Conservation (phyloP, 2,329 filamentous ascomycete genomes). For the Pleurostoma richardsiae region DNA sequence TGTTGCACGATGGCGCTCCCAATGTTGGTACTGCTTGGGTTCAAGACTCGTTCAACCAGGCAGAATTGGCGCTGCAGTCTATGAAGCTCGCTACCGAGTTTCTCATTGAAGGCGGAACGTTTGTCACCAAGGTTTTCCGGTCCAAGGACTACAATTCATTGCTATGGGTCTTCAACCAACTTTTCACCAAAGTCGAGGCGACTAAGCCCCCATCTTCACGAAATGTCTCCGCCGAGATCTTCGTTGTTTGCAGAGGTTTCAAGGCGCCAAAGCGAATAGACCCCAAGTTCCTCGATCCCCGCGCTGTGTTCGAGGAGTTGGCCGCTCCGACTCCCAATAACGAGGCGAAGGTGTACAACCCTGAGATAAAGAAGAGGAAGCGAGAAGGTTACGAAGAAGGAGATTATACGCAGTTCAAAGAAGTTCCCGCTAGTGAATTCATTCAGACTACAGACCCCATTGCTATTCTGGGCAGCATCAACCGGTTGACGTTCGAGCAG, state of each 20-base stretch:
- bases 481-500: conserved; percentile 79
- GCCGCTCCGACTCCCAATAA: conserved; percentile 83
- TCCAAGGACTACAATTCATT: conserved; percentile 96
- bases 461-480: conserved; percentile 79
- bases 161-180: conserved; percentile 95
- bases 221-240: conserved; percentile 97
- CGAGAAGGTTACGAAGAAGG: conserved; percentile 96
- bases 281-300: conserved; percentile 84
- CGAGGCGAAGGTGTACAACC: conserved; percentile 97
- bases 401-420: conserved; percentile 89
- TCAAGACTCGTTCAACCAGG: conserved; percentile 97
- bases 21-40: conserved; percentile 98
- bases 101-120: conserved; percentile 79
- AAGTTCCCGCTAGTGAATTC: conserved; percentile 83
- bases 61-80: conserved; percentile 83
- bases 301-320: conserved; percentile 89
- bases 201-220: conserved; percentile 94
- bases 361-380: conserved; percentile 95
- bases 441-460: conserved; percentile 93
- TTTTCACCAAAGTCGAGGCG: conserved; percentile 92
- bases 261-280: conserved; percentile 94
- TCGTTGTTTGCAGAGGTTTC: conserved; percentile 92
- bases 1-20: conserved; percentile 93
- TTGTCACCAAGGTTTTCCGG: conserved; percentile 96
- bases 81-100: conserved; percentile 96